Conservation (phyloP, 352 stramenopile genomes). For the Phytophthora rubi region DNA sequence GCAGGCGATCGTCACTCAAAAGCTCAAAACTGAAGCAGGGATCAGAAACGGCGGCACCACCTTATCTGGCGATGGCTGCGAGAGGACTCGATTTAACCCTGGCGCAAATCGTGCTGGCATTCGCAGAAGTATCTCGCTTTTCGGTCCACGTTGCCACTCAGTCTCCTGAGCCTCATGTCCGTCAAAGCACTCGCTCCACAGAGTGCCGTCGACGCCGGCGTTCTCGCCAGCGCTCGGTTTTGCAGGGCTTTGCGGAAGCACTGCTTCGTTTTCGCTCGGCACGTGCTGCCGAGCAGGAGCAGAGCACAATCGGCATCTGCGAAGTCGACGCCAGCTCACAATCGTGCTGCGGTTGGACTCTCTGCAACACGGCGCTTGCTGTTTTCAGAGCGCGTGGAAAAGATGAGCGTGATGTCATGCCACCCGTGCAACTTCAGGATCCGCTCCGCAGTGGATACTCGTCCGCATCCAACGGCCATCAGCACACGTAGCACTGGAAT, state of each 20-base stretch:
- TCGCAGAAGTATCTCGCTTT: neutral
- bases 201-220: neutral
- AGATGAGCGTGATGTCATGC: constrained; percentile 40
- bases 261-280: constrained; percentile 31
- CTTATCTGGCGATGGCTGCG: neutral
- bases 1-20: neutral
- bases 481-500: neutral
- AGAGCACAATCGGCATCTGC: constrained; percentile 31
- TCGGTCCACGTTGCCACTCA: neutral
- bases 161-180: neutral
- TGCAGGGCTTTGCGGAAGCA: constrained; percentile 12
- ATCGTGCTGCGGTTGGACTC: constrained; percentile 14
- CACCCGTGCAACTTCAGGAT: constrained; percentile 28
- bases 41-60: constrained; percentile 23
- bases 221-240: neutral
- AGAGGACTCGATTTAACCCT: neutral
- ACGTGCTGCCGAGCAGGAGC: constrained; percentile 28
- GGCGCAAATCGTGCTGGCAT: constrained; percentile 16
- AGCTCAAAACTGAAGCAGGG: constrained; percentile 25
- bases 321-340: constrained; percentile 23
- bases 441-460: constrained; percentile 5
- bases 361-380: constrained; percentile 13
- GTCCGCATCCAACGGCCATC: neutral
- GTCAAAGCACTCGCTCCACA: neutral
- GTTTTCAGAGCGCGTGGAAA: constrained; percentile 18